Evolutionary conservation across 2,329 filamentous ascomycete genomes (phyloP), one percentile per base, ranked within the genome.

Genomic region (Penicillium sp.): DNA sequence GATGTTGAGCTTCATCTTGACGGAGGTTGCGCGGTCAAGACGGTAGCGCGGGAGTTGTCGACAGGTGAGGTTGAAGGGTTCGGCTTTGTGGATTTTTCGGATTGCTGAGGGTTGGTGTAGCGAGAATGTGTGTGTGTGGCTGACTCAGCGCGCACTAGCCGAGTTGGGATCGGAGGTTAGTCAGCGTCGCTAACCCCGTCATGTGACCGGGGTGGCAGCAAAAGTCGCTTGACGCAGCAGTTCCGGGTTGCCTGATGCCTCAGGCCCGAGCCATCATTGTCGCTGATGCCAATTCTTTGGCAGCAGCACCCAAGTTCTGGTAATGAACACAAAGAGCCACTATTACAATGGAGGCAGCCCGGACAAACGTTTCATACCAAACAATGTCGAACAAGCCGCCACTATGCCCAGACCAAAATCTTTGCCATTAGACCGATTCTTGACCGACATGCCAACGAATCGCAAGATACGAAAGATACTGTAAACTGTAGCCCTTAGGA

Each of bases 1-100:
- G 77, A 89, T 85, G 83, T 89, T 89, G 80, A 89, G 84, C 85
- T 91, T 90, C 88, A 90, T 90, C 83, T 85, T 83, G 82, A 79
- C 82, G 78, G 76, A 73, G 66, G 71, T 64, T 74, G 73, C 76
- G 75, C 74, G 73, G 77, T 78, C 76, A 79, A 79, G 78, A 79
- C 75, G 77, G 70, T 75, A 73, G 73, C 73, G 74, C 73, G 71
- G 69, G 66, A 72, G 56, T 76, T 77, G 75, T 77, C 75, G 76
- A 77, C 70, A 67, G 69, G 66, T 72, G 70, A 69, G 68, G 70
- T 75, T 73, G 72, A 69, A 70, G 71, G 66, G 68, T 70, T 67
- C 61, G 66, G 69, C 68, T 67, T 64, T 67, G 72, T 76, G 70
- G 74, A 75, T 75, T 76, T 75, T 72, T 65, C 67, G 66, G 71